phyloP scores from a whole-genome alignment of 108 stramenopile genomes.

The Epipyxis sp. region DNA sequence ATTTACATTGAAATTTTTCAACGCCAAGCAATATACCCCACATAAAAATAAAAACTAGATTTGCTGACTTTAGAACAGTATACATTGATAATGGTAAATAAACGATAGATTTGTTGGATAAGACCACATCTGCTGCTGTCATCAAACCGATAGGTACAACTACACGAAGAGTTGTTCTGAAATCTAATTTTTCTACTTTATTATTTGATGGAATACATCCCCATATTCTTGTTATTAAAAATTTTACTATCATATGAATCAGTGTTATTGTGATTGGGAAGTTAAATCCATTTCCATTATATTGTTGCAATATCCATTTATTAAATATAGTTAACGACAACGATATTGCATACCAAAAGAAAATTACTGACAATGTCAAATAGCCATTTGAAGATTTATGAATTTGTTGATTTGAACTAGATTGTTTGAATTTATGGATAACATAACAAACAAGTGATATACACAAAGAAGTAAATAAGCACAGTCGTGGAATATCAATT shows the following conservation, averaged over 20 bases:
- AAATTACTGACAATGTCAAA: not conserved
- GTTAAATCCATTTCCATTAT: constrained; percentile 40
- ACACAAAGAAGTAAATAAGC: too few species aligned
- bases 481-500: too few species aligned
- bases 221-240: constrained; percentile 28
- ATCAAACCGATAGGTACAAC: constrained; percentile 33
- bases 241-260: constrained; percentile 39
- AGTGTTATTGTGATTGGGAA: constrained; percentile 37
- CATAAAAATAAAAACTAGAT: constrained; percentile 32
- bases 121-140: constrained; percentile 37
- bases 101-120: constrained; percentile 30
- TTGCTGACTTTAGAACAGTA: constrained; percentile 33
- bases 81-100: constrained; percentile 31
- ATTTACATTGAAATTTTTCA: constrained; percentile 6
- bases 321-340: constrained; percentile 35
- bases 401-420: too few species aligned
- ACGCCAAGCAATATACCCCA: constrained; percentile 32
- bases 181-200: constrained; percentile 16
- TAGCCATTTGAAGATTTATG: too few species aligned
- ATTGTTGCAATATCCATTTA: constrained; percentile 38
- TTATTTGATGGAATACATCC: not conserved
- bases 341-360: constrained; percentile 34
- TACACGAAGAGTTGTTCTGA: constrained; percentile 5
- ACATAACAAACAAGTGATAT: too few species aligned
- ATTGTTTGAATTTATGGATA: too few species aligned